phyloP scores from a whole-genome alignment of 139 green algal species.

The Chlorella sp. region DNA sequence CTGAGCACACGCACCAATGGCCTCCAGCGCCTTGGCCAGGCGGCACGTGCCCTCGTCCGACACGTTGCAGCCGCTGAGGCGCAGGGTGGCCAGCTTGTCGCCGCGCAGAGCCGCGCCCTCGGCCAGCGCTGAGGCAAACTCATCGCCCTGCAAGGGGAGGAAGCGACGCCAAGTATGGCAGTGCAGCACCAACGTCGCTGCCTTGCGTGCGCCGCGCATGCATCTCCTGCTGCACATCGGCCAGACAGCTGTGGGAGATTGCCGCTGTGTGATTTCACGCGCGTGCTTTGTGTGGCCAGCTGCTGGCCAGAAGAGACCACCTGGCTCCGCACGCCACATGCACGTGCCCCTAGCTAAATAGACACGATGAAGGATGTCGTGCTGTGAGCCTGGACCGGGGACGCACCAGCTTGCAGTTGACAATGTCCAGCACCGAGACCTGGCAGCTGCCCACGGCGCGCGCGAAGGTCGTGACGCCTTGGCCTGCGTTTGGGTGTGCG shows the following conservation, averaged over 20 bases:
- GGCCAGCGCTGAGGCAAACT: slow-evolving; percentile 16
- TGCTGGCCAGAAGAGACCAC: too few species aligned
- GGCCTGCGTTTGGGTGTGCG: slow-evolving; percentile 5
- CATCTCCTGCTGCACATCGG: too few species aligned
- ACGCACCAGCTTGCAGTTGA: slow-evolving; percentile 31
- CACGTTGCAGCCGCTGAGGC: slow-evolving; percentile 27
- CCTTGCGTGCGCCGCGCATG: too few species aligned
- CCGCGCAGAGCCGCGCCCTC: slow-evolving; percentile 12
- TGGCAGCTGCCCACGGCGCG: slow-evolving; percentile 10
- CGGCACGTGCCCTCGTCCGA: slow-evolving; percentile 14
- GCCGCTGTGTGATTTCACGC: too few species aligned
- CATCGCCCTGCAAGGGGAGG: slow-evolving; percentile 44
- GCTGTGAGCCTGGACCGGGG: too few species aligned
- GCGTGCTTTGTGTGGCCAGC: too few species aligned
- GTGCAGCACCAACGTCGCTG: too few species aligned
- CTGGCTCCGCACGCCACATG: too few species aligned
- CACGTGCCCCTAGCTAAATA: too few species aligned
- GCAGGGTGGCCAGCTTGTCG: slow-evolving; percentile 22
- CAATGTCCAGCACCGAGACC: slow-evolving; percentile 21
- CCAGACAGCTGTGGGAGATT: too few species aligned
- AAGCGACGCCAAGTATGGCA: too few species aligned
- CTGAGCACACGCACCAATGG: slow-evolving; percentile 22
- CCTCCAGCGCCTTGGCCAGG: slow-evolving; percentile 35
- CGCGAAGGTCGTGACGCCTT: slow-evolving; percentile 20
- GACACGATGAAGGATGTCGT: too few species aligned